Evolutionary conservation across 169 alveolate species (phyloP), one percentile per base, ranked within the genome.

Genomic region (Cyclospora cayetanensis): DNA sequence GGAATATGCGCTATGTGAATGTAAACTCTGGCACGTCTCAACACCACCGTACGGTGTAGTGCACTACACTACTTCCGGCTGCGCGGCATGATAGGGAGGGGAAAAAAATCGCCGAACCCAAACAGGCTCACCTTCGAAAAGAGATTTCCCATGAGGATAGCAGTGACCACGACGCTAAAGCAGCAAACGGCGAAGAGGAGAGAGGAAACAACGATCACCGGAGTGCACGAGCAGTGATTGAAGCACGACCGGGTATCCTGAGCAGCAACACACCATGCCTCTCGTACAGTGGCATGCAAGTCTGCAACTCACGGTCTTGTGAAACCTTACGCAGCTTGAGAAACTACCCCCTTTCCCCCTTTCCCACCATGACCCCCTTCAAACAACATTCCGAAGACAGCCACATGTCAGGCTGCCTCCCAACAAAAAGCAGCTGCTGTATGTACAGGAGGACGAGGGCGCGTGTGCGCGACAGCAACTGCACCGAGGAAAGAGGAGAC

Each of bases 221-320:
- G 90, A 5, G 50, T 2, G 74, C 90, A 80, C 15, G 72, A 22
- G 90, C 90, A 80, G 20, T 34, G 76, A 74, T 80, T 46, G 53
- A 52, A 46, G 90, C 90, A 80, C 1, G 43, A 9, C 43, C 25
- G 20, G 43, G 12, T 42, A 18, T 27, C 41, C 87, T 76, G 65
- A 63, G 43, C 5, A 76, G 22, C 18, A 25, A 5, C 87, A 42
- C 29, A 50, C 12, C 63, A 50, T n/a, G 2, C 63, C 12, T 50
- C 22, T n/a, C 63, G 12, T n/a, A 18, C 22, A 18, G 22, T 50
- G 22, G 22, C 22, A 50, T n/a, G 22, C 1, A 50, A 9, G 7
- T 15, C 15, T 46, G 7, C 15, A 46, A 9, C 15, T 46, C 55
- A 9, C 15, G 7, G 7, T 46, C n/a, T n/a, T n/a, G n/a, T n/a